Percentiles rank a stretch among this genome's conserved stretches.
Evolutionary conservation across 2,329 filamentous ascomycete species (phyloP).

Genomic region (Colletotrichum magnum): DNA sequence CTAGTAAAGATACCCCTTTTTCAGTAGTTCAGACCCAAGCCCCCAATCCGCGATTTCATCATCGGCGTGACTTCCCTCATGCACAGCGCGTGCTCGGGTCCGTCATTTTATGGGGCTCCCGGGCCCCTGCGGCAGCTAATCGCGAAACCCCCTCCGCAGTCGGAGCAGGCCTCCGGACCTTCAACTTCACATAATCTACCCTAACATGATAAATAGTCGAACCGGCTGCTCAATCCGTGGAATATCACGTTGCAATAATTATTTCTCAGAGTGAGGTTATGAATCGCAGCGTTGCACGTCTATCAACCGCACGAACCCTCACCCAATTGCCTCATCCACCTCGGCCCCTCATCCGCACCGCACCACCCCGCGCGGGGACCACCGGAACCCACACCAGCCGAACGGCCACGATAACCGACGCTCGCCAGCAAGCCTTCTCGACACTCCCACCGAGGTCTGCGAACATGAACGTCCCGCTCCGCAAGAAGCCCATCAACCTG

Average conservation of each 20-base stretch:
- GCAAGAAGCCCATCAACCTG: constrained; percentile 70
- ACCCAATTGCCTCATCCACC: constrained; percentile 11
- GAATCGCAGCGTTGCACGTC: constrained; percentile 20
- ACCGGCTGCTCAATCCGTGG: too few species aligned
- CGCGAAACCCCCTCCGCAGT: constrained; percentile 27
- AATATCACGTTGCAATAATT: too few species aligned
- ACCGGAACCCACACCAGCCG: constrained; percentile 9
- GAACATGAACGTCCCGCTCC: constrained; percentile 25
- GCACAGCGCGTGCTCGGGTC: not conserved
- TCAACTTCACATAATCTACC: constrained; percentile 1
- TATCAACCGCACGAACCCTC: not conserved
- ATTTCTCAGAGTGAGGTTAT: constrained; percentile 5
- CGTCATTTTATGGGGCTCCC: constrained; percentile 19
- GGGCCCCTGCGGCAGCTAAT: not conserved
- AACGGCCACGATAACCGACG: not conserved
- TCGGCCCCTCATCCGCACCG: constrained; percentile 22
- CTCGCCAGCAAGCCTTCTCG: not conserved
- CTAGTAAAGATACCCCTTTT: constrained; percentile 32
- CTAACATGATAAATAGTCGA: not conserved
- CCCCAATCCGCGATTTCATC: not conserved
- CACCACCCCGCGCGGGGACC: constrained; percentile 2
- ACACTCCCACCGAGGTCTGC: too few species aligned
- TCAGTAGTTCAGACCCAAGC: not conserved
- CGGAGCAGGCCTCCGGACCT: constrained; percentile 27
- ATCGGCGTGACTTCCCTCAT: not conserved